These are phyloP conservation scores for Hyphopichia khmerensis DNA, from an alignment of 1,139 yeast species.

Conservation along the genomic window DNA sequence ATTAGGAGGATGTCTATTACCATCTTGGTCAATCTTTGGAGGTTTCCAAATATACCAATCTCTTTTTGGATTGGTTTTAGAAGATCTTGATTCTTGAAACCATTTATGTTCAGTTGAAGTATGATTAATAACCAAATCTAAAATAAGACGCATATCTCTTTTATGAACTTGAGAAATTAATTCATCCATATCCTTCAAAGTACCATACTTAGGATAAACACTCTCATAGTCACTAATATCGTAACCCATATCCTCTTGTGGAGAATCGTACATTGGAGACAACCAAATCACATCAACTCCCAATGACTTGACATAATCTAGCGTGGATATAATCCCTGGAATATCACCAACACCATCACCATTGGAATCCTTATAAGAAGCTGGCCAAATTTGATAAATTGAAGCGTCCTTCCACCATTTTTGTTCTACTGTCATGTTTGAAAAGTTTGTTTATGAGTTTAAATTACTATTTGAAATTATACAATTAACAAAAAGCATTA, in stretches of 20 bases:
- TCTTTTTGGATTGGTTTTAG: constrained; percentile 21
- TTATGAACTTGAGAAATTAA: constrained; percentile 18
- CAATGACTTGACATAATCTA: constrained; percentile 20
- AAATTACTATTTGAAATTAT: too few species aligned
- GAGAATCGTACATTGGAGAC: constrained; percentile 24
- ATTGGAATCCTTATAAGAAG: constrained; percentile 25
- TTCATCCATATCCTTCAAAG: constrained; percentile 20
- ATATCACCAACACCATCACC: constrained; percentile 26
- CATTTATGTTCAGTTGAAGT: constrained; percentile 22
- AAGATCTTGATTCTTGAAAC: constrained; percentile 24
- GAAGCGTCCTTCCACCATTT: constrained; percentile 24
- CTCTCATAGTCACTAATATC: constrained; percentile 22
- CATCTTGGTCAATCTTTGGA: constrained; percentile 17
- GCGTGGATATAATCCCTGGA: constrained; percentile 21
- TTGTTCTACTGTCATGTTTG: constrained; percentile 4
- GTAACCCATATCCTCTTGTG: constrained; percentile 27
- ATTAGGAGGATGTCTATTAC: constrained; percentile 23
- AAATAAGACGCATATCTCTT: constrained; percentile 21
- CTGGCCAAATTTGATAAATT: constrained; percentile 27
- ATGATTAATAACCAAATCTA: constrained; percentile 25
- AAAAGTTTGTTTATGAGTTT: too few species aligned
- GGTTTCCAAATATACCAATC: constrained; percentile 26
- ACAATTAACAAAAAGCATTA: too few species aligned
- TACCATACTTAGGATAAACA: constrained; percentile 23
- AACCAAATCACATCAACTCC: constrained; percentile 24